These are phyloP conservation scores for Colletotrichum chlorophyti DNA, from an alignment of 2,329 filamentous ascomycete species.

Conservation along the genomic window DNA sequence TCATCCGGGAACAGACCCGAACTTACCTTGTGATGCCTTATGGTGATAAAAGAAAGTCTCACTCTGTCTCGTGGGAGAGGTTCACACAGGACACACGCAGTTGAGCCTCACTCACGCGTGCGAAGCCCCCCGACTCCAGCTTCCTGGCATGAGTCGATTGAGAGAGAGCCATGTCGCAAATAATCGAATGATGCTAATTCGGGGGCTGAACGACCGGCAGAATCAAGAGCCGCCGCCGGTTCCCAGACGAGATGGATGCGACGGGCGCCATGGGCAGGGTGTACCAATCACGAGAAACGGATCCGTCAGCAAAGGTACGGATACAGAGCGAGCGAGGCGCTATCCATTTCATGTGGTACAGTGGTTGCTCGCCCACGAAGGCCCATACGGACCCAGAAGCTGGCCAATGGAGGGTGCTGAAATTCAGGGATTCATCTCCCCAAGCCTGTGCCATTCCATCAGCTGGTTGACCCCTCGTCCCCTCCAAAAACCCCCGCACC, in stretches of 20 bases:
- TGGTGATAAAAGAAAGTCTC: no score
- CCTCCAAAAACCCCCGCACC: not conserved
- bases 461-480: not conserved
- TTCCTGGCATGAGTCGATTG: no score
- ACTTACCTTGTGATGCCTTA: no score
- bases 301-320: constrained; percentile 2
- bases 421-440: not conserved
- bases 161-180: no score
- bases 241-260: no score
- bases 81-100: no score
- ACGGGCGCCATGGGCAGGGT: no score
- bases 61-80: no score
- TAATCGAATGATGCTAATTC: not conserved
- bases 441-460: not conserved
- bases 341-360: not conserved
- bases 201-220: not conserved
- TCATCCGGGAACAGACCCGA: no score
- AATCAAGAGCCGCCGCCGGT: not conserved
- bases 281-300: not conserved
- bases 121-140: no score
- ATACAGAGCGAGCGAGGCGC: not conserved
- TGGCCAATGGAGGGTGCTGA: not conserved
- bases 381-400: not conserved
- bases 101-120: no score
- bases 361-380: no score